Conservation (phyloP, 164 flowering plant species). For the Umbellularia californica region DNA sequence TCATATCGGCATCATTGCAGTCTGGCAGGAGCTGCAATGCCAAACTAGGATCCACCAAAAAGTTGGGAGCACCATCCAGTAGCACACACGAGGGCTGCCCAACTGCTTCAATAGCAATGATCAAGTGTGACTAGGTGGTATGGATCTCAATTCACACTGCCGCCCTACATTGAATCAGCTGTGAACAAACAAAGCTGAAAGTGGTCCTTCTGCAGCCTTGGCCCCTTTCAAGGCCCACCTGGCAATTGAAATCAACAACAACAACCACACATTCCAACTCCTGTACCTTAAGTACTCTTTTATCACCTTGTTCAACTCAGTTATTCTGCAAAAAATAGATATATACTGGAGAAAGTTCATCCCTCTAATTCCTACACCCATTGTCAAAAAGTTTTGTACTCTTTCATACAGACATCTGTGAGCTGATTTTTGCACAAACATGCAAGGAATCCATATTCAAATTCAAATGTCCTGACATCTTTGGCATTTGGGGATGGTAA, state of each 20-base stretch:
- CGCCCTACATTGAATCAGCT: conserved; percentile 20
- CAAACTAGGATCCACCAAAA: conserved; percentile 78
- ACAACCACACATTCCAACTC: not conserved
- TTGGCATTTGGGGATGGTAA: too few relatives aligned
- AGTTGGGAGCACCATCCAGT: conserved; percentile 76
- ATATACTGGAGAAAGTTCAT: conserved; percentile 3
- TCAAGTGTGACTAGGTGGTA: conserved; percentile 76
- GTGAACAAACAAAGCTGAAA: too few relatives aligned
- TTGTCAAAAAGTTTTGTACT: conserved; percentile 16
- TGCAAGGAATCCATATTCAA: conserved; percentile 16
- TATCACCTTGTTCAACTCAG: not conserved
- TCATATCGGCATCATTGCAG: conserved; percentile 35
- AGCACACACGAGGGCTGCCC: conserved; percentile 41
- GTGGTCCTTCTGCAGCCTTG: too few relatives aligned
- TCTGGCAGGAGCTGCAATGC: conserved; percentile 71
- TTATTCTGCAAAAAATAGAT: not conserved
- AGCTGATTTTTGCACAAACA: not conserved
- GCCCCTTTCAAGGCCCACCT: conserved; percentile 17
- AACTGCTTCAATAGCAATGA: conserved; percentile 38
- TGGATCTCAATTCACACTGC: conserved; percentile 62
- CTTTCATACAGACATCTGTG: conserved; percentile 6
- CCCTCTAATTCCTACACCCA: conserved; percentile 29
- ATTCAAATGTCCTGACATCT: conserved; percentile 20
- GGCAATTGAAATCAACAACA: conserved; percentile 24
- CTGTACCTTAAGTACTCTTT: not conserved